phyloP scores from a whole-genome alignment of 2,329 filamentous ascomycete genomes.

The Calcarisporium arbuscula region DNA sequence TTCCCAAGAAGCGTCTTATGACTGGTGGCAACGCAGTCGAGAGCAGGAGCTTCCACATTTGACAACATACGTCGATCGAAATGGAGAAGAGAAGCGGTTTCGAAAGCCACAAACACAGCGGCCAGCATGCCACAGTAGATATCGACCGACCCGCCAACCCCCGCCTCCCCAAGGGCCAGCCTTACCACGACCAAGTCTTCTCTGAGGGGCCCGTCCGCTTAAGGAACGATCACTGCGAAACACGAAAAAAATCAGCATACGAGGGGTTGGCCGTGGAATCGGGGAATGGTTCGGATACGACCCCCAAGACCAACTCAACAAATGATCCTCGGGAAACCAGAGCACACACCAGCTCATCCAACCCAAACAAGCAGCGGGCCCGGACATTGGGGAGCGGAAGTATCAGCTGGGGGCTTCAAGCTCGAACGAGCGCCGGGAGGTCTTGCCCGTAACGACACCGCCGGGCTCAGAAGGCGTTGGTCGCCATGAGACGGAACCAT shows the following conservation, averaged over 20 bases:
- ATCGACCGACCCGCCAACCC: conserved; percentile 55
- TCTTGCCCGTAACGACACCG: conserved; percentile 70
- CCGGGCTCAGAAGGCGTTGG: conserved; percentile 59
- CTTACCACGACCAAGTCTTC: conserved; percentile 51
- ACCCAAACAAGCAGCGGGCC: conserved; percentile 73
- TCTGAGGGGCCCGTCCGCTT: too few relatives aligned
- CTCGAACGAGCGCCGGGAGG: conserved; percentile 92
- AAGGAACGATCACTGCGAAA: too few relatives aligned
- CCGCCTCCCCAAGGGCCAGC: conserved; percentile 52
- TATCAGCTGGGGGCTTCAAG: conserved; percentile 87
- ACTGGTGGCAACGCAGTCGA: conserved; percentile 34
- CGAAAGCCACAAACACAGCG: conserved; percentile 61
- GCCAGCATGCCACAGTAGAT: conserved; percentile 29
- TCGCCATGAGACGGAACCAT: conserved; percentile 46
- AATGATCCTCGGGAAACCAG: conserved; percentile 68
- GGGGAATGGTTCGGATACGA: conserved; percentile 77
- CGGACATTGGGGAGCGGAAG: conserved; percentile 90
- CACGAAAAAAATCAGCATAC: conserved; percentile 77
- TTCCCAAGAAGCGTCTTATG: conserved; percentile 39
- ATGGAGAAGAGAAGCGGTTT: conserved; percentile 88
- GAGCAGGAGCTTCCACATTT: conserved; percentile 61
- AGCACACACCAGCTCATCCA: conserved; percentile 67
- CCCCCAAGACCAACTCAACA: conserved; percentile 80
- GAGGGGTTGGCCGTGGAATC: conserved; percentile 62
- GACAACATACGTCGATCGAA: conserved; percentile 78